Evolutionary conservation across 2,329 filamentous ascomycete species (phyloP), one percentile per base, ranked within the genome.

Genomic region (Stachybotrys chartarum): DNA sequence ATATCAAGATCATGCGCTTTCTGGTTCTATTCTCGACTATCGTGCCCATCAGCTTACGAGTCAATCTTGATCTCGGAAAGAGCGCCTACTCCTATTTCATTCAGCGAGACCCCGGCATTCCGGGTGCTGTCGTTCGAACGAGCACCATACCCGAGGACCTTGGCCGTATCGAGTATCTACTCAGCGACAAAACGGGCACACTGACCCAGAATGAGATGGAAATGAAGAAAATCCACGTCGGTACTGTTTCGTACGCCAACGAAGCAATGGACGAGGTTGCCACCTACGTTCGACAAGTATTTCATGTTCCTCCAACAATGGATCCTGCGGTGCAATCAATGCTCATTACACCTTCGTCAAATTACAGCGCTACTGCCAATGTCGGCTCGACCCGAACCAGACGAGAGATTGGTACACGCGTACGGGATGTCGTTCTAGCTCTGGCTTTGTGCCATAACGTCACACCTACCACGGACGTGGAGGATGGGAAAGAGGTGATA

Each of bases 141-240:
- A 97, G 92, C 69, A 99, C 94, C 0, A 99, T 99, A 50, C 95
- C 94, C 0, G 94, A 99, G 70, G 94, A 99, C 65, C 77, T 99
- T 3, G 94, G 94, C 7, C 83, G 95, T 30, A 96, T 99, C 49
- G 94, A 99, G 70, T 99, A 99, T 69, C 78, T 99, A 3, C 79
- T 99, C 32, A 97, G 91, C 59, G 94, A 99, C 71, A 99, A 99
- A 72, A 99, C 94, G 1, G 94, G 94, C n/a, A 99, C 94, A 1
- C 72, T 99, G 57, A 99, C 94, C 0, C 91, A 97, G 63, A 99
- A 99, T 66, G 91, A 96, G 66, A 97, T 97, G 92, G 93, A 97
- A 67, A 87, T 99, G 81, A 96, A 95, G 69, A 99, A 99, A 73
- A 93, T 99, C 6, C 95, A 99, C 66, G 90, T 99, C 54, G 94